Evolutionary conservation across 768 basidiomycete genomes (phyloP), one percentile per base, ranked within the genome.

Genomic region (Pulveroboletus sp.): DNA sequence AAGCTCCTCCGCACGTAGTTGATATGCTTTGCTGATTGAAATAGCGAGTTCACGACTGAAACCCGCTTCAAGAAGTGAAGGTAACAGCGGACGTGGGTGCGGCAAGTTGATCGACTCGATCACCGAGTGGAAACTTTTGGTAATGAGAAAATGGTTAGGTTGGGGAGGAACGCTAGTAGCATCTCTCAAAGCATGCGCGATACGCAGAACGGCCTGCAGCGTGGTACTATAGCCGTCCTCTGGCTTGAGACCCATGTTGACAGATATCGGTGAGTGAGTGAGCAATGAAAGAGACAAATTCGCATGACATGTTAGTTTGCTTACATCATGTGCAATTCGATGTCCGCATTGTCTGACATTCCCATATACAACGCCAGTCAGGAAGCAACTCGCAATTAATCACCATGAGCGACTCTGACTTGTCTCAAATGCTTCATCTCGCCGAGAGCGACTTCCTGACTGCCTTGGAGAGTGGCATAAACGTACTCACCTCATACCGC

Each of bases 291-390:
- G 30, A 9, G 21, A 21, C n/a, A n/a, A n/a, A n/a, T n/a, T n/a
- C n/a, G n/a, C n/a, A n/a, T n/a, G n/a, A n/a, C n/a, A n/a, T n/a
- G n/a, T n/a, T n/a, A n/a, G n/a, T n/a, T n/a, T n/a, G n/a, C 21
- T 21, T 21, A 21, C 21, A 21, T 21, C 21, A 21, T 21, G 3
- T 17, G 12, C 5, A 15, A 41, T 50, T 57, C 46, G 43, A 46
- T 42, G 51, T 56, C 56, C 56, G 56, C 56, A 56, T 52, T 57
- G 54, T 51, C 30, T 15, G 2, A 21, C 21, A 2, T 21, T 21
- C 21, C 3, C 21, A 21, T 3, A n/a, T n/a, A n/a, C n/a, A n/a
- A n/a, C n/a, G n/a, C n/a, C n/a, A n/a, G n/a, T n/a, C 30, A 31
- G 30, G 30, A 31, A 8, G 30, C 4, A 36, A 12, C 18, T 38